Percentiles rank a stretch among this genome's conserved stretches.
Evolutionary conservation across 352 stramenopile species (phyloP).

Genomic region (Sclerospora graminicola): DNA sequence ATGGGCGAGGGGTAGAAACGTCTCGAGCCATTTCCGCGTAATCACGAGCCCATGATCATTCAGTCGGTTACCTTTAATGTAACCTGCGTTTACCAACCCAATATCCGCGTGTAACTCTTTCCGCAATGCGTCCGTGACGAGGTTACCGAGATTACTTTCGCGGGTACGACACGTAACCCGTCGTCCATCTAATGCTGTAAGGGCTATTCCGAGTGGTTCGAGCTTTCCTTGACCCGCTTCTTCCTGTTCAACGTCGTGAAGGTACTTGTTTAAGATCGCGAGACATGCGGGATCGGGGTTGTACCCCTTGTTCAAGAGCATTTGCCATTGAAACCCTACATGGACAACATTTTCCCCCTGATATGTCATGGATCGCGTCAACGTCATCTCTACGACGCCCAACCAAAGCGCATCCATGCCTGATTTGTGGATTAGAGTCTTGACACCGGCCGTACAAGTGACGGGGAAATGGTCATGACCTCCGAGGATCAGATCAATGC

Average conservation of each 20-base stretch:
- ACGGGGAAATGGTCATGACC: conserved; percentile 89
- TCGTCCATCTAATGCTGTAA: conserved; percentile 50
- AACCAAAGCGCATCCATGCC: conserved; percentile 80
- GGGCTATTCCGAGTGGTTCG: conserved; percentile 20
- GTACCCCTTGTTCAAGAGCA: too few species aligned
- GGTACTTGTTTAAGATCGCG: conserved; percentile 35
- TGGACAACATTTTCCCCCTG: conserved; percentile 31
- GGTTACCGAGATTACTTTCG: conserved; percentile 5
- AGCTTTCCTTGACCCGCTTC: conserved; percentile 34
- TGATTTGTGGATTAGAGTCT: conserved; percentile 86
- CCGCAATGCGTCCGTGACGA: too few species aligned
- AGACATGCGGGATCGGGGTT: conserved; percentile 32
- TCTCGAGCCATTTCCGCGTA: conserved; percentile 50
- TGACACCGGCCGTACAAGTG: conserved; percentile 64
- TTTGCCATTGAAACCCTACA: too few species aligned
- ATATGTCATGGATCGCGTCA: conserved; percentile 30
- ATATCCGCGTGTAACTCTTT: too few species aligned
- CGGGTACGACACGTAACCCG: conserved; percentile 10
- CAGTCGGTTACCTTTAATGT: conserved; percentile 80
- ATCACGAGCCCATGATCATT: conserved; percentile 41
- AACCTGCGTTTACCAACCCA: conserved; percentile 69
- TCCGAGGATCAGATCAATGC: conserved; percentile 82
- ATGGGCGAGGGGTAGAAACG: conserved; percentile 53
- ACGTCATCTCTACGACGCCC: conserved; percentile 61
- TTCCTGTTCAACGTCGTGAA: conserved; percentile 35